phyloP scores from a whole-genome alignment of 768 basidiomycete species.

The Lentinula guzmanii region DNA sequence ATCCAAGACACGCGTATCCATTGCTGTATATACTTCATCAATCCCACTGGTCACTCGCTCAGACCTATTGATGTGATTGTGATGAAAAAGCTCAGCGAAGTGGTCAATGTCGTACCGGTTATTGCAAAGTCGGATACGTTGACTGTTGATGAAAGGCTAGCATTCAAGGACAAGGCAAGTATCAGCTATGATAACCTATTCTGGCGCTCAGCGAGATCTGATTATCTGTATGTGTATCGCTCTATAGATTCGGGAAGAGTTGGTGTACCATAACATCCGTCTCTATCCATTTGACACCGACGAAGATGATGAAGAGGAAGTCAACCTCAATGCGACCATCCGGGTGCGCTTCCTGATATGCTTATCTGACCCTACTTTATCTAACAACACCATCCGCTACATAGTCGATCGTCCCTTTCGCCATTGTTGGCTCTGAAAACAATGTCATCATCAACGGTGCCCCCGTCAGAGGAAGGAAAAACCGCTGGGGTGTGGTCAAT shows the following conservation, averaged over 20 bases:
- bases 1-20: slow-evolving; percentile 99
- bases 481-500: slow-evolving; percentile 97
- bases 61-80: slow-evolving; percentile 97
- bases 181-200: neutral
- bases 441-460: slow-evolving; percentile 95
- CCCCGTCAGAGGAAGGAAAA: slow-evolving; percentile 92
- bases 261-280: slow-evolving; percentile 87
- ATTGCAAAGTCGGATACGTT: slow-evolving; percentile 96
- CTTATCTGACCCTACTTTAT: neutral
- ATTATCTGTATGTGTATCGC: neutral
- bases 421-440: slow-evolving; percentile 94
- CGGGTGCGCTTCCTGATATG: slow-evolving; percentile 49
- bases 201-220: too few relatives aligned
- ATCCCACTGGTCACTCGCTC: slow-evolving; percentile 95
- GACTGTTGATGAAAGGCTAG: slow-evolving; percentile 87
- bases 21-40: slow-evolving; percentile 98
- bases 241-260: slow-evolving; percentile 83
- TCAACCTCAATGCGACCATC: slow-evolving; percentile 84
- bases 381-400: neutral
- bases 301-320: slow-evolving; percentile 90
- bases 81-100: slow-evolving; percentile 98
- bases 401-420: slow-evolving; percentile 93
- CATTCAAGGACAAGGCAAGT: slow-evolving; percentile 86
- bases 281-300: slow-evolving; percentile 97
- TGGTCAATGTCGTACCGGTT: slow-evolving; percentile 99